Base-by-base conservation (phyloP, 2,329 filamentous ascomycete species). In the Fusarium sp. region DNA sequence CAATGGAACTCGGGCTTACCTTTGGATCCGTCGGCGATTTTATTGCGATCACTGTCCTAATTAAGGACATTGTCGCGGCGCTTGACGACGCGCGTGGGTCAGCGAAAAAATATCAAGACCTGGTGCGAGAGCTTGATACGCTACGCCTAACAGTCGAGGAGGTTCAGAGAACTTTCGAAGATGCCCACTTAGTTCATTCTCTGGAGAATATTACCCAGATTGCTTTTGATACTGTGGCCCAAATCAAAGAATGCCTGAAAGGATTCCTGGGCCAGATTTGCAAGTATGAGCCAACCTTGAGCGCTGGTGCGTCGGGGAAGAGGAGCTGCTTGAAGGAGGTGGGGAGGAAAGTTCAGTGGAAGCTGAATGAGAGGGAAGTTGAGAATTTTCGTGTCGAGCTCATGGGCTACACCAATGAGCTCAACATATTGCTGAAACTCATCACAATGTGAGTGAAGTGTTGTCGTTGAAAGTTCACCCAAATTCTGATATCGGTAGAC, bases 271-370 rank as follows among this genome's bases (percentile, higher is more conserved):
- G 1, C 7, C 21, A 28, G 4, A 48, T 48, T 1, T 3, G 10
- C 6, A 55, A 55, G 3, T 55, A 55, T 37, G 52, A 48, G 18
- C 30, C 42, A 2, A 4, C 16, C 4, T 28, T 55, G 21, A 6
- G 42, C 3, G 6, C 4, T 1, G 7, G 6, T 37, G 7, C 21
- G 6, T 3, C 28, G 1, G 21, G 12, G 0, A 18, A 30, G 0
- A 25, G n/a, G 0, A 12, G 6, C 9, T 18, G 6, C 3, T 14
- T 55, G 18, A 25, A 8, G 6, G 6, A 4, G 2, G 3, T 44
- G 3, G 16, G 51, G 5, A 31, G 51, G 8, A 48, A 48, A 4
- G 1, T 48, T 2, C 52, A 55, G 18, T 55, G 52, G 52, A 55
- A 14, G 6, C 0, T 48, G 4, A 37, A 55, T 1, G 9, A 55